These are phyloP conservation scores for Apiotrichum brassicae DNA, from an alignment of 1,284 basidiomycete species.

Conservation along the genomic window DNA sequence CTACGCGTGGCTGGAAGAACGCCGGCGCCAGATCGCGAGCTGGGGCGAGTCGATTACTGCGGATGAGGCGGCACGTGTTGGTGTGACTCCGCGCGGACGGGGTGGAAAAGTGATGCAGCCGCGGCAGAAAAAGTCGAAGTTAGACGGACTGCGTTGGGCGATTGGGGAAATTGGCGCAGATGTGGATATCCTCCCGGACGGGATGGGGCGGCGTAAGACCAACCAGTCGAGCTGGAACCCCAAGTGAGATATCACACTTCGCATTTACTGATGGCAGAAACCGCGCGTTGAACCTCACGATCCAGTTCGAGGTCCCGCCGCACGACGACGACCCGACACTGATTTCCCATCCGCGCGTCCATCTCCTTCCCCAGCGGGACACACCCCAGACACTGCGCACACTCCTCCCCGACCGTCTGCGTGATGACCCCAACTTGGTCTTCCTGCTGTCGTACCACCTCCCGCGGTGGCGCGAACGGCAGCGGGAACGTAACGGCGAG, in stretches of 20 bases:
- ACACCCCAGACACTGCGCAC: constrained; percentile 17
- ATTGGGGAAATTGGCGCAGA: constrained; percentile 56
- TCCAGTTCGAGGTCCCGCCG: constrained; percentile 57
- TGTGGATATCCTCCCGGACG: constrained; percentile 66
- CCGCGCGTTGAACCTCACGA: constrained; percentile 59
- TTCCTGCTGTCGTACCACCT: constrained; percentile 26
- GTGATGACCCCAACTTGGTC: constrained; percentile 5
- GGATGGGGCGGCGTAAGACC: constrained; percentile 69
- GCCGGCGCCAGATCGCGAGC: constrained; percentile 61
- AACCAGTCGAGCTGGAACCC: constrained; percentile 76
- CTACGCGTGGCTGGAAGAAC: constrained; percentile 73
- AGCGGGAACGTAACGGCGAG: constrained; percentile 4
- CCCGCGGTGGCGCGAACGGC: constrained; percentile 14
- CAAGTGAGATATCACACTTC: constrained; percentile 51
- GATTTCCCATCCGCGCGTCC: constrained; percentile 21
- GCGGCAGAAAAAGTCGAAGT: constrained; percentile 48
- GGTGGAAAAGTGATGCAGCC: constrained; percentile 26
- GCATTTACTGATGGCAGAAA: constrained; percentile 9
- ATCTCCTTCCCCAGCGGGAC: constrained; percentile 16
- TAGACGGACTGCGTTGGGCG: constrained; percentile 61
- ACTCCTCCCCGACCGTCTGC: constrained; percentile 17
- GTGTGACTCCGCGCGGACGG: constrained; percentile 27
- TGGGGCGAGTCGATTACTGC: constrained; percentile 65
- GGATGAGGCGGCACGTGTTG: constrained; percentile 13
- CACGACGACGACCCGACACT: background rate